Percentiles rank a stretch among this genome's conserved stretches.
Evolutionary conservation across 75 land plant species (phyloP).

Genomic region (Cunninghamia lanceolata): DNA sequence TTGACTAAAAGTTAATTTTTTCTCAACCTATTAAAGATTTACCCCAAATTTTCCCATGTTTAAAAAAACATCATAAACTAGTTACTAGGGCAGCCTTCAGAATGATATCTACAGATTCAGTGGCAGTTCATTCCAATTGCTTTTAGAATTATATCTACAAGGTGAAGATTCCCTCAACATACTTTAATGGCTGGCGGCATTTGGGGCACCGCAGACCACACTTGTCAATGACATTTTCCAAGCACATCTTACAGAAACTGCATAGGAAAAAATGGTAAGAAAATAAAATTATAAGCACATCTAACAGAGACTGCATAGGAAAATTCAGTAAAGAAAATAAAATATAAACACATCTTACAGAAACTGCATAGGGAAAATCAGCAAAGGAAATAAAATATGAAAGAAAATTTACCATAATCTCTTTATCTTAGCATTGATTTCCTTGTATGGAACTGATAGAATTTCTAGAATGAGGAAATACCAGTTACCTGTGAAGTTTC

Average conservation of each 20-base stretch:
- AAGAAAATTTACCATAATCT: background rate
- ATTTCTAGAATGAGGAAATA: background rate
- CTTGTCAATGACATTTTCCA: constrained; percentile 66
- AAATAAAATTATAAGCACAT: constrained; percentile 43
- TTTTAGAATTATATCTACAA: background rate
- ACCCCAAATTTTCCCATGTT: background rate
- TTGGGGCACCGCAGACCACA: constrained; percentile 92
- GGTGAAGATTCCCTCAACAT: background rate
- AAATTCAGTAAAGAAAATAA: background rate
- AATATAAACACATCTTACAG: too few species aligned
- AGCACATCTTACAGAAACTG: constrained; percentile 91
- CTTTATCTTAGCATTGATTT: background rate
- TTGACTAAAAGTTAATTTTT: background rate
- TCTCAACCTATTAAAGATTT: background rate
- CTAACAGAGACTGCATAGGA: constrained; percentile 71
- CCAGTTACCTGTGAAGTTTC: constrained; percentile 66
- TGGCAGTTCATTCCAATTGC: background rate
- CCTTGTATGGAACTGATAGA: background rate
- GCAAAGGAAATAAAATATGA: too few species aligned
- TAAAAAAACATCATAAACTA: background rate
- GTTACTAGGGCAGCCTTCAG: too few species aligned
- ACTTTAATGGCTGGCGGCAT: constrained; percentile 81
- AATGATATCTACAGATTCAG: too few species aligned
- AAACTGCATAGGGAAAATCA: background rate
- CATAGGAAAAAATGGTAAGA: constrained; percentile 4